Base-by-base conservation (phyloP, 116 monocot species). In the Papilionanthe hybrid region DNA sequence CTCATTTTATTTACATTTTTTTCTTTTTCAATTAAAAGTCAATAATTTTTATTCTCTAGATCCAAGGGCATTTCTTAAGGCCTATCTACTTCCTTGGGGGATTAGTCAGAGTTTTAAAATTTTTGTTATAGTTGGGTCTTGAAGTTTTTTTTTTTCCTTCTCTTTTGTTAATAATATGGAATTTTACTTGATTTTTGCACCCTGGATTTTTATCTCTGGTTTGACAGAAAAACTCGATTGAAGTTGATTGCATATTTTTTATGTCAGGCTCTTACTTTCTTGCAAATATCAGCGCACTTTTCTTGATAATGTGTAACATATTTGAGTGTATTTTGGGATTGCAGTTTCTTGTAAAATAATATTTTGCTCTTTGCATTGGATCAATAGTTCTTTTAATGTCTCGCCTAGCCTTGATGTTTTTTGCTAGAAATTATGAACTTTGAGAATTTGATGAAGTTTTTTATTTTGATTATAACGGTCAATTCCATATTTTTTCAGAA, bases 381-480 rank as follows among this genome's bases (percentile, higher is more conserved):
- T 65, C 9, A 8, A 65, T 65, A 10, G 9, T 65, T 22, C 65
- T 27, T 27, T 27, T 65, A 22, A 65, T 25, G 27, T 65, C 65
- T 27, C 27, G 9, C 23, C 27, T 37, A 32, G 37, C 32, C 13
- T 69, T 69, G 32, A 27, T 65, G 2, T n/a, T 1, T 63, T 22
- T 37, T 32, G 29, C 37, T 69, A 32, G 5, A 37, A 69, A 30
- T 69, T 69, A 69, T 69, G 37, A 37, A 69, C 69, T 69, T 12
- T 29, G 18, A 20, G 11, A 44, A 73, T 44, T 43, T 44, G n/a
- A 73, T 73, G 1, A n/a, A 43, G 17, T 23, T 73, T 44, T 73
- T 20, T 42, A 73, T 44, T 73, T 73, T 73, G n/a, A 73, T 18
- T 18, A 43, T 73, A n/a, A 44, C 1, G n/a, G 73, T 44, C 73